Base-by-base conservation (phyloP, 2,329 filamentous ascomycete species). In the Venturia aucupariae region DNA sequence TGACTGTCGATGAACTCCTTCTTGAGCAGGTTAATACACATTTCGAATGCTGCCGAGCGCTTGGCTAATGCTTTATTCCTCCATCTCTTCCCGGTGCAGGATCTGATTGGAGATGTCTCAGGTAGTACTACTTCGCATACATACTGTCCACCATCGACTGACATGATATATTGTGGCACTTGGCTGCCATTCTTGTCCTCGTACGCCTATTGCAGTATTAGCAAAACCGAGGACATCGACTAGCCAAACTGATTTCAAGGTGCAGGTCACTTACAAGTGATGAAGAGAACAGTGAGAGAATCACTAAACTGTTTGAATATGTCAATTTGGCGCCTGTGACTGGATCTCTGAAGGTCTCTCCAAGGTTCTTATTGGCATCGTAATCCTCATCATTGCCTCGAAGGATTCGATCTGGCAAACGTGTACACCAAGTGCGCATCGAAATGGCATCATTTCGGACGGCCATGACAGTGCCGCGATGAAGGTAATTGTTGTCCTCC, bases 11-110 rank as follows among this genome's bases (percentile, higher is more conserved):
- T 79, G 66, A 88, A 85, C 2, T 83, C 83, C 63, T 82, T 81
- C 65, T 84, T 80, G 60, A 87, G 80, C 19, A 99, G 80, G 67
- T 85, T 73, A 1, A 91, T 73, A 71, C 92, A 97, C 61, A 89
- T 85, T 70, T 92, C 85, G 72, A 93, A 97, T 0, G 94, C 93
- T 3, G 92, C 93, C 0, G 92, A 90, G 68, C 90, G 90, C 74
- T 94, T 95, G 4, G 94, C 93, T 22, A 88, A 77, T 38, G 86
- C 81, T 74, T 96, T 97, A 65, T 82, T 90, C 8, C 79, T 73
- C 64, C 87, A 84, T 0, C 84, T 77, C 8, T 77, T 79, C 5
- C 94, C 93, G 15, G 81, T 79, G 5, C 84, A 81, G 38, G 84
- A 86, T 64, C 81, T 83, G 42, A 97, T 78, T 0, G 90, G 91